Conservation (phyloP, 139 green algal genomes). For the Picochlorum sp. region DNA sequence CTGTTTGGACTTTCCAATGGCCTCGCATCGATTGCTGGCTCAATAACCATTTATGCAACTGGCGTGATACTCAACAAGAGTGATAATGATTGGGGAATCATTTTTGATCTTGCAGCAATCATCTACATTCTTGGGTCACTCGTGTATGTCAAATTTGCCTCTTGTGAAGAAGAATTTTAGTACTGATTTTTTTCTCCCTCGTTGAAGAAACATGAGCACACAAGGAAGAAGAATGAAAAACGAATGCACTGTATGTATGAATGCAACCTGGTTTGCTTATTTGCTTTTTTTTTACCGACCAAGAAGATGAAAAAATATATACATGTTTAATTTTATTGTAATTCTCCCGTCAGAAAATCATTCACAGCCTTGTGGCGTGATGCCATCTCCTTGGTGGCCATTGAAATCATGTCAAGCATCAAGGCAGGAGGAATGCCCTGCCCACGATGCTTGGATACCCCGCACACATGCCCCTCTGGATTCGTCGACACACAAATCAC, state of each 20-base stretch:
- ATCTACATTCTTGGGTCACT: conserved; percentile 41
- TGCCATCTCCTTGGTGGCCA: conserved; percentile 11
- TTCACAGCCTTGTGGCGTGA: conserved; percentile 15
- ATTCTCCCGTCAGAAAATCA: neutral
- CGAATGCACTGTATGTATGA: neutral
- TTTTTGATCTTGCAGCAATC: conserved; percentile 44
- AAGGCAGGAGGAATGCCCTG: conserved; percentile 6
- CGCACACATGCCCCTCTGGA: conserved; percentile 19
- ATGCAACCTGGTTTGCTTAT: too few species aligned
- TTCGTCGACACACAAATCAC: conserved; percentile 32
- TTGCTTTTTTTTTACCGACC: too few species aligned
- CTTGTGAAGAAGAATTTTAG: conserved; percentile 57
- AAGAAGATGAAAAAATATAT: too few species aligned
- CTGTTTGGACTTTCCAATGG: conserved; percentile 77
- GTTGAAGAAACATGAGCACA: neutral
- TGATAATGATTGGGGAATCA: conserved; percentile 41
- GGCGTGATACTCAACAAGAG: conserved; percentile 44
- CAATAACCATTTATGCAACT: conserved; percentile 43
- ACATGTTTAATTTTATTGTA: neutral
- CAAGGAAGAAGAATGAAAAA: neutral
- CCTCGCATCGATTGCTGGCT: conserved; percentile 45
- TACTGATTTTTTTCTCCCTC: conserved; percentile 7
- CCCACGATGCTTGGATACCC: conserved; percentile 28
- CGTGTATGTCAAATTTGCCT: conserved; percentile 38
- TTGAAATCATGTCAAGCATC: conserved; percentile 29